Evolutionary conservation across 2,329 filamentous ascomycete genomes (phyloP), one percentile per base, ranked within the genome.

Genomic region (Pseudogymnoascus verrucosus): DNA sequence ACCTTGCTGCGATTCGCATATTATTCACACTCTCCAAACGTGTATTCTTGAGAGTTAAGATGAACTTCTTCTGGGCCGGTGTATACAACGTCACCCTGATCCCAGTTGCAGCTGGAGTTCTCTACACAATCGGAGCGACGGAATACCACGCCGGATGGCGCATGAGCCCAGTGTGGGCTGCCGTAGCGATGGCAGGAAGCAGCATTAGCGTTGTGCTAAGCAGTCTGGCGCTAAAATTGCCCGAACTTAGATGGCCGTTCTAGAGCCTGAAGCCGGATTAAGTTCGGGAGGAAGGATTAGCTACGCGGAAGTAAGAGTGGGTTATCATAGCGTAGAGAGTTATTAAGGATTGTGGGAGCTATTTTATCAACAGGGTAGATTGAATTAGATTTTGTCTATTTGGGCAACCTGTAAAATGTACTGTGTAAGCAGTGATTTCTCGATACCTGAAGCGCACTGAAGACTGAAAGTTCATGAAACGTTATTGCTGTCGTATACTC

Each of bases 11-110:
- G 0, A 84, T 96, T 42, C 81, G 92, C 47, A 89, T 89, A 14
- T 82, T 96, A 40, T 82, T 93, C 26, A 81, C 85, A 60, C 83
- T 96, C 67, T 89, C 87, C 68, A 78, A 82, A 14, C 80, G 81
- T 2, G 90, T 96, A 4, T 91, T 96, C 73, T 80, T 84, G 21
- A 83, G 91, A 39, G 90, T 96, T 70, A 88, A 87, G 76, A 80
- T 92, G 79, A 96, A 96, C 74, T 96, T 96, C 76, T 84, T 77
- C 39, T 96, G 91, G 91, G 91, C 92, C 0, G 80, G 90, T 21
- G 77, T 96, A 4, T 96, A 96, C 78, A 96, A 96, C 72, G 68
- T 89, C 42, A 74, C 89, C 61, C 88, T 90, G 7, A 82, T 96
- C 64, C 91, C 91, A 0, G 81, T 96, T 64, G 91, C 91, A 0